Percentiles rank a stretch among this genome's conserved stretches.
phyloP scores from a whole-genome alignment of 768 basidiomycete genomes.

The Mycena polygramma region DNA sequence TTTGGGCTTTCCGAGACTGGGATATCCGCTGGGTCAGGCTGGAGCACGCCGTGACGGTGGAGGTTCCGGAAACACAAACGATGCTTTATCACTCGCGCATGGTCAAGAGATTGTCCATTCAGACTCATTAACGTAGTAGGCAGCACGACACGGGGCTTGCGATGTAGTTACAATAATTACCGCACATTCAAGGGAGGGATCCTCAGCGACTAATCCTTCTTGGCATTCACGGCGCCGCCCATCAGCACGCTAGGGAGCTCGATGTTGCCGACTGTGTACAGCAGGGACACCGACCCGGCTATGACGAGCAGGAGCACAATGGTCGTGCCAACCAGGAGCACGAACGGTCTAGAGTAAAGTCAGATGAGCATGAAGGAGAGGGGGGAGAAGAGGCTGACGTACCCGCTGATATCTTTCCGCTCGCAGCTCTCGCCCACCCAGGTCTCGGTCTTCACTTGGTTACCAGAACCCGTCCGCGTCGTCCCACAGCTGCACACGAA shows the following conservation, averaged over 20 bases:
- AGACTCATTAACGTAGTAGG: slow-evolving; percentile 29
- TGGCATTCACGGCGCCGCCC: slow-evolving; percentile 66
- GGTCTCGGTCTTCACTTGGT: slow-evolving; percentile 66
- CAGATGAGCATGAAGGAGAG: slow-evolving; percentile 18
- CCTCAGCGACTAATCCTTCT: slow-evolving; percentile 59
- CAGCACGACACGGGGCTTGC: slow-evolving; percentile 15
- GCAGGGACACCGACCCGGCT: slow-evolving; percentile 74
- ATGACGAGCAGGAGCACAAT: slow-evolving; percentile 75
- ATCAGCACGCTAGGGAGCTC: slow-evolving; percentile 82
- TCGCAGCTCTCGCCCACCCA: slow-evolving; percentile 87
- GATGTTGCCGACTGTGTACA: slow-evolving; percentile 71
- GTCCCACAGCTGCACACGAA: slow-evolving; percentile 67
- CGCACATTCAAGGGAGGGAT: neutral
- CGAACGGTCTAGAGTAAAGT: slow-evolving; percentile 69
- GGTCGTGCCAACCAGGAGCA: slow-evolving; percentile 77
- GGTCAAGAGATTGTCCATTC: slow-evolving; percentile 21
- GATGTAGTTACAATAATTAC: slow-evolving; percentile 29
- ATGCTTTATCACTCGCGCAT: neutral
- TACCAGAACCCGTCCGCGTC: slow-evolving; percentile 63
- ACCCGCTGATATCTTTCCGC: slow-evolving; percentile 86
- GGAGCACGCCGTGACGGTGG: neutral
- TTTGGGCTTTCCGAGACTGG: too few relatives aligned
- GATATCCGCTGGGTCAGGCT: too few relatives aligned
- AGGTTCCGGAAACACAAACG: neutral
- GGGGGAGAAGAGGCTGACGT: slow-evolving; percentile 46